Evolutionary conservation across 2,329 filamentous ascomycete genomes (phyloP).

Genomic region (Fusarium nurragi): DNA sequence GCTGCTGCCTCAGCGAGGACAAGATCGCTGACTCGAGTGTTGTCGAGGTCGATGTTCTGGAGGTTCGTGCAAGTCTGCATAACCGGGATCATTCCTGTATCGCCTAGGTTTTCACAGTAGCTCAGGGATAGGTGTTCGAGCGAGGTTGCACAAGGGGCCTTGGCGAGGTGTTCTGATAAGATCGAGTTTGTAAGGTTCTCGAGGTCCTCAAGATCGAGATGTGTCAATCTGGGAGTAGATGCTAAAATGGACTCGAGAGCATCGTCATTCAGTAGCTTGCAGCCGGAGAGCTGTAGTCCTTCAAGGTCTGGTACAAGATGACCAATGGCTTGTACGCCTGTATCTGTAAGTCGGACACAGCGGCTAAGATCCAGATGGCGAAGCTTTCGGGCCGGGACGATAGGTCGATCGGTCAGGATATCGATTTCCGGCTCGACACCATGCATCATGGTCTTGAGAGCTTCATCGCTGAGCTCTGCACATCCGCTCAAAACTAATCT

Average conservation of each 20-base stretch:
- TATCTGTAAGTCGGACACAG: slow-evolving; percentile 77
- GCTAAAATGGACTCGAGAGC: slow-evolving; percentile 77
- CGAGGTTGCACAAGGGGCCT: slow-evolving; percentile 74
- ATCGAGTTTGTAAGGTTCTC: slow-evolving; percentile 78
- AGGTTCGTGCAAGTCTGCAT: slow-evolving; percentile 78
- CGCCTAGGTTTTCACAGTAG: slow-evolving; percentile 87
- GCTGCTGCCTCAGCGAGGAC: slow-evolving; percentile 84
- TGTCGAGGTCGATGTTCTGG: slow-evolving; percentile 84
- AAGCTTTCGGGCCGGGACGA: slow-evolving; percentile 80
- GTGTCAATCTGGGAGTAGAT: slow-evolving; percentile 79
- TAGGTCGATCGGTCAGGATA: slow-evolving; percentile 76
- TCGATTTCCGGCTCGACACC: slow-evolving; percentile 82
- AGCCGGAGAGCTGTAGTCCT: slow-evolving; percentile 84
- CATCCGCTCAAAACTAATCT: slow-evolving; percentile 85
- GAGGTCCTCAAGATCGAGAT: slow-evolving; percentile 90
- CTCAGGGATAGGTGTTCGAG: slow-evolving; percentile 87
- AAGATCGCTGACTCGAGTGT: slow-evolving; percentile 88
- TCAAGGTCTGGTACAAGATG: slow-evolving; percentile 81
- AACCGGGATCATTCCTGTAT: slow-evolving; percentile 83
- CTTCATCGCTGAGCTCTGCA: slow-evolving; percentile 77
- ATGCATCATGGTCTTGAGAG: slow-evolving; percentile 77
- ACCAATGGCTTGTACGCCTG: slow-evolving; percentile 75
- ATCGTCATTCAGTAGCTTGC: slow-evolving; percentile 76
- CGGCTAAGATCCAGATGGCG: slow-evolving; percentile 87
- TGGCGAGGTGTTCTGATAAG: slow-evolving; percentile 76